These are phyloP conservation scores for Phytophthora multivora DNA, from an alignment of 352 stramenopile genomes.

Conservation along the genomic window DNA sequence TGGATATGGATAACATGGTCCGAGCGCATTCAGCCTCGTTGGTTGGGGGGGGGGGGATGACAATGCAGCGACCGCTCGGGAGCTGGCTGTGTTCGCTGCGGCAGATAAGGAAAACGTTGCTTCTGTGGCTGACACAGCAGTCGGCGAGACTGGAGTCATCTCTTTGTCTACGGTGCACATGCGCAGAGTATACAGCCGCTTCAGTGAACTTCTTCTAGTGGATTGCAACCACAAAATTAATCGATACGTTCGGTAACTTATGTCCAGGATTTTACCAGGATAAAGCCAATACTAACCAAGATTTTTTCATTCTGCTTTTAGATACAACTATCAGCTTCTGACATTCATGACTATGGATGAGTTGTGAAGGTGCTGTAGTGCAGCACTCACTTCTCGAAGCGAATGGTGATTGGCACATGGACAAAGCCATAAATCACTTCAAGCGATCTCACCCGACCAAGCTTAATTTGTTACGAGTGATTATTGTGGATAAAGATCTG, in stretches of 20 bases:
- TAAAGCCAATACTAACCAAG: not conserved
- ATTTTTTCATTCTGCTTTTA: constrained; percentile 1
- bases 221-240: constrained; percentile 19
- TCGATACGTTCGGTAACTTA: not conserved
- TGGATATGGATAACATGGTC: constrained; percentile 22
- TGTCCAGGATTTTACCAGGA: not conserved
- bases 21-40: not conserved
- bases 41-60: not conserved
- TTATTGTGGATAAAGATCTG: not conserved
- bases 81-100: constrained; percentile 1
- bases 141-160: constrained; percentile 6
- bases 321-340: constrained; percentile 24
- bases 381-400: constrained; percentile 9
- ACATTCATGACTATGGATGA: constrained; percentile 21
- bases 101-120: not conserved
- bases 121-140: not conserved
- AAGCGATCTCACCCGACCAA: not conserved
- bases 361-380: constrained; percentile 3
- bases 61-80: not conserved
- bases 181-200: constrained; percentile 6
- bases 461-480: not conserved
- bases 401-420: not conserved
- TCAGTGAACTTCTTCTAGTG: constrained; percentile 12
- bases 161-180: constrained; percentile 9
- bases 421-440: not conserved